Conservation (phyloP, 768 basidiomycete genomes). For the Mycena leptocephala region DNA sequence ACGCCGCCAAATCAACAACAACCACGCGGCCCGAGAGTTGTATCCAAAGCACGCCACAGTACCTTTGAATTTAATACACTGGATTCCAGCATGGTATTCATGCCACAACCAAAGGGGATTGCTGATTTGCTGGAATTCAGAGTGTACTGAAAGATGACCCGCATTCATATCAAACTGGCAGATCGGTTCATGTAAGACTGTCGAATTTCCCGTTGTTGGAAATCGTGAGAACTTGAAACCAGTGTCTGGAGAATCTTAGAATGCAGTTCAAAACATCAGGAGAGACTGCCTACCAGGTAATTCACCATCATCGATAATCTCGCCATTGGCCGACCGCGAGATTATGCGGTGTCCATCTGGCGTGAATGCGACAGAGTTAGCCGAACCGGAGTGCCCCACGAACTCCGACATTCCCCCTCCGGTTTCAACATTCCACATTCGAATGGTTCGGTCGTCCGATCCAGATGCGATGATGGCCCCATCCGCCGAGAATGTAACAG, state of each 20-base stretch:
- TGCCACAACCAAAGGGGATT: not conserved
- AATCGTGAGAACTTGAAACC: too few relatives aligned
- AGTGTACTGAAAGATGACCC: too few relatives aligned
- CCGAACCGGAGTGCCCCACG: not conserved
- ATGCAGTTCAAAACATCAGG: too few relatives aligned
- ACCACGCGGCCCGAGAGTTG: not conserved
- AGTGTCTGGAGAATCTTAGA: too few relatives aligned
- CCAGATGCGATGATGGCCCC: not conserved
- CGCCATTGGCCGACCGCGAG: not conserved
- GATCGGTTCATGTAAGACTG: too few relatives aligned
- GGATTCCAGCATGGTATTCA: not conserved
- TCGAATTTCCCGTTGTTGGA: too few relatives aligned
- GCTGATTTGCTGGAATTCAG: not conserved
- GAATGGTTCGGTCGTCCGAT: not conserved
- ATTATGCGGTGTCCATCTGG: not conserved
- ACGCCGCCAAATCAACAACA: not conserved
- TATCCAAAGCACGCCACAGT: not conserved
- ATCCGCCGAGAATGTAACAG: not conserved
- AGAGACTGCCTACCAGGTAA: too few relatives aligned
- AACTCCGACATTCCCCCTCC: not conserved
- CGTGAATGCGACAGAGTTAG: not conserved
- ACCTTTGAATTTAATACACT: not conserved
- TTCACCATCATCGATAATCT: too few relatives aligned
- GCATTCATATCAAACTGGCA: not conserved
- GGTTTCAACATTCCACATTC: not conserved